Conservation (phyloP, 2,329 filamentous ascomycete species). For the Penicillium verrucosum region DNA sequence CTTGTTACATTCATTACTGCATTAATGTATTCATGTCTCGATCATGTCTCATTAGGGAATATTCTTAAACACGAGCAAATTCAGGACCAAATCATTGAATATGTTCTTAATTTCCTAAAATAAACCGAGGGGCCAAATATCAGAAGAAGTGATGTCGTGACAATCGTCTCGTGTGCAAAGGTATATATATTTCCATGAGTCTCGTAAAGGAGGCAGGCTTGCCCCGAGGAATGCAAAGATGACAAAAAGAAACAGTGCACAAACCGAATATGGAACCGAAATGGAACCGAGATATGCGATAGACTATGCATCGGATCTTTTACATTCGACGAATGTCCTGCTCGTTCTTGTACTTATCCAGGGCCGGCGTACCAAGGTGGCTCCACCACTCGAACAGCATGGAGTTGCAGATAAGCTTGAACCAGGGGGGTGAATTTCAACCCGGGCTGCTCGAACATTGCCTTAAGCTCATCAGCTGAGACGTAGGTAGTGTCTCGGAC, state of each 20-base stretch:
- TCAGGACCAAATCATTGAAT: neutral
- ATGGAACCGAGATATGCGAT: neutral
- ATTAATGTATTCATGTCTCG: neutral
- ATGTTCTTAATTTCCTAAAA: neutral
- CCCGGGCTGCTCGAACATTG: slow-evolving; percentile 75
- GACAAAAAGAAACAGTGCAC: neutral
- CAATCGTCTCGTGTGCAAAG: slow-evolving; percentile 5
- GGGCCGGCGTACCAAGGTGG: slow-evolving; percentile 67
- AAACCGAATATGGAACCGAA: neutral
- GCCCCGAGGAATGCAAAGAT: slow-evolving; percentile 9
- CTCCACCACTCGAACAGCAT: slow-evolving; percentile 99
- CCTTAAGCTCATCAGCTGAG: slow-evolving; percentile 73
- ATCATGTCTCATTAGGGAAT: neutral
- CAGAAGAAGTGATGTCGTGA: neutral
- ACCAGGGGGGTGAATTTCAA: slow-evolving; percentile 97
- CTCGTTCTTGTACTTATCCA: slow-evolving; percentile 85
- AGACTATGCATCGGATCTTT: neutral
- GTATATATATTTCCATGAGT: slow-evolving; percentile 19
- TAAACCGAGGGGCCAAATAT: neutral
- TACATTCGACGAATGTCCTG: slow-evolving; percentile 82
- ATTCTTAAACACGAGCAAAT: neutral
- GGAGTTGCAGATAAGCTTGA: slow-evolving; percentile 96
- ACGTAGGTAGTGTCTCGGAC: slow-evolving; percentile 83
- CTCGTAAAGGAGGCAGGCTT: neutral
- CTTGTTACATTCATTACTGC: neutral